Percentiles rank a stretch among this genome's conserved stretches.
These are phyloP conservation scores for Blastomyces parvus DNA, from an alignment of 2,329 filamentous ascomycete species.

Conservation along the genomic window DNA sequence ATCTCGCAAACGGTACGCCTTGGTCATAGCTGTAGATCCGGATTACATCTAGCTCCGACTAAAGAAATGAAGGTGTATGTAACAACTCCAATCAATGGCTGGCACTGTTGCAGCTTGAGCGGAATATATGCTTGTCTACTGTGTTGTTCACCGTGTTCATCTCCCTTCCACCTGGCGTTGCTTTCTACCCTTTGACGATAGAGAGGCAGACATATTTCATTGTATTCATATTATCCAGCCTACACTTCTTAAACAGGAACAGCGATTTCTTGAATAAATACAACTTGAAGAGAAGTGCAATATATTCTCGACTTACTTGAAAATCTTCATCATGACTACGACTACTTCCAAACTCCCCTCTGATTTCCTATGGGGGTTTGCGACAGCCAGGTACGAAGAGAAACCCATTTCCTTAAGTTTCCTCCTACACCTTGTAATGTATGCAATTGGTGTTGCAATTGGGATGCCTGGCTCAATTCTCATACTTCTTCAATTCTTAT, in stretches of 20 bases:
- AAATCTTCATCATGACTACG: slow-evolving; percentile 13
- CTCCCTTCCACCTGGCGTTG: background rate
- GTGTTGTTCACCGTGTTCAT: background rate
- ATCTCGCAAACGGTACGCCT: background rate
- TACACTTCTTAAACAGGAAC: background rate
- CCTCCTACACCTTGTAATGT: background rate
- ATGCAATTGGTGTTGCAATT: background rate
- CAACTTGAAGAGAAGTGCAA: background rate
- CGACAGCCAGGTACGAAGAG: slow-evolving; percentile 59
- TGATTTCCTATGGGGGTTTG: slow-evolving; percentile 72
- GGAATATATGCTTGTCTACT: background rate
- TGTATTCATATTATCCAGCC: background rate
- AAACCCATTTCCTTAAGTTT: background rate
- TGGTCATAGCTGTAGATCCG: slow-evolving; percentile 4
- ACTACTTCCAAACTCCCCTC: slow-evolving; percentile 43
- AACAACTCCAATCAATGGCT: background rate
- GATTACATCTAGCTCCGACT: slow-evolving; percentile 2
- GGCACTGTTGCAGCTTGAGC: background rate
- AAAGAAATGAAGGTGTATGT: background rate
- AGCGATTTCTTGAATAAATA: background rate
- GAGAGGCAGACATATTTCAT: background rate
- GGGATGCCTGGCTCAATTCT: background rate
- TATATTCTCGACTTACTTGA: background rate
- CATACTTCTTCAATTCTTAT: background rate
- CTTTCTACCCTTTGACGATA: background rate